These are phyloP conservation scores for Leersia perrieri DNA, from an alignment of 176 grass and related monocot species.

Conservation along the genomic window DNA sequence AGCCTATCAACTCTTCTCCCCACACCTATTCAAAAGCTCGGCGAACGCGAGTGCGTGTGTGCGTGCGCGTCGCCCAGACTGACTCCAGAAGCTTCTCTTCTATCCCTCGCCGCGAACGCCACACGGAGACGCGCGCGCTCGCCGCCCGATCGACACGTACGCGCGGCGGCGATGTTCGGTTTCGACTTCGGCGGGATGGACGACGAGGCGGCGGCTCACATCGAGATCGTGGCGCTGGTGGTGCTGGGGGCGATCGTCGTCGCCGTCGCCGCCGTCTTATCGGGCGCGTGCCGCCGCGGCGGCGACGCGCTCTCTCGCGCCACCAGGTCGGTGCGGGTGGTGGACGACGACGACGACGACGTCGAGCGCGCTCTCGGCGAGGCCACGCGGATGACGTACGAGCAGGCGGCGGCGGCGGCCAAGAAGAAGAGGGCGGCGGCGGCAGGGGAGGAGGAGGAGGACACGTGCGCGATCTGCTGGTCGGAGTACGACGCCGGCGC, in stretches of 20 bases:
- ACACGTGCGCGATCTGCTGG: constrained; percentile 21
- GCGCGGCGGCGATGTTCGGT: not conserved
- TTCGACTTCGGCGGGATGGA: not conserved
- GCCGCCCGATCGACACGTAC: no score
- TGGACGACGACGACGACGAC: no score
- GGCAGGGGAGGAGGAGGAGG: not conserved
- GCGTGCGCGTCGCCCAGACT: no score
- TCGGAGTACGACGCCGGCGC: not conserved
- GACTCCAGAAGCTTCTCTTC: no score
- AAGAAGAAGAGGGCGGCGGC: no score
- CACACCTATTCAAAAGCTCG: no score
- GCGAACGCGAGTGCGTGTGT: no score
- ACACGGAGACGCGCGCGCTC: no score
- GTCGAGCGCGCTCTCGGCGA: constrained; percentile 30
- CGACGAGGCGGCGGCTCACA: not conserved
- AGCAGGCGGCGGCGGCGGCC: not conserved
- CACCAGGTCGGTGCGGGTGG: no score
- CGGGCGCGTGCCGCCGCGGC: not conserved
- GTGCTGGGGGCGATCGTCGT: not conserved
- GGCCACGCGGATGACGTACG: constrained; percentile 24
- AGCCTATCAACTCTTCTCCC: no score
- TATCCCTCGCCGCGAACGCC: no score
- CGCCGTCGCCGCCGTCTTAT: not conserved
- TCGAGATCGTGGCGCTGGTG: constrained; percentile 25
- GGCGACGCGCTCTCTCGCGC: not conserved